These are phyloP conservation scores for Colletotrichum graminicola DNA, from an alignment of 2,329 filamentous ascomycete genomes.

Conservation along the genomic window DNA sequence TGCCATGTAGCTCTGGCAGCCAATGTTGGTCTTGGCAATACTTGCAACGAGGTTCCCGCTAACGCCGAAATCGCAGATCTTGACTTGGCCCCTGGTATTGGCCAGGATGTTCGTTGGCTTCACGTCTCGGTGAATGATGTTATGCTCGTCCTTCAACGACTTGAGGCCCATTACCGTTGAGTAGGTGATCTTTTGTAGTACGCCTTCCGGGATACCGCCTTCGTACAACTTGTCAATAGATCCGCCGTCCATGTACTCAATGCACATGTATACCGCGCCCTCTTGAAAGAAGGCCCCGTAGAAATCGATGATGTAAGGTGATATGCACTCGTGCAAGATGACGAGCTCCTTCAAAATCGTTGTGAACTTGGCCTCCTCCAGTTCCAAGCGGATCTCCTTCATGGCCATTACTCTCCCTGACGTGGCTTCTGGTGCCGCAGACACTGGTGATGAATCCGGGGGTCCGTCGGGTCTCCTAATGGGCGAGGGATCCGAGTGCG, in stretches of 20 bases:
- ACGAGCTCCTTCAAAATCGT: constrained; percentile 98
- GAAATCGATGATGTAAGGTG: constrained; percentile 97
- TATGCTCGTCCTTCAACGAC: constrained; percentile 95
- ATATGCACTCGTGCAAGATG: constrained; percentile 93
- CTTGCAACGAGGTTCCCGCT: constrained; percentile 96
- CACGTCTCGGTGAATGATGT: constrained; percentile 98
- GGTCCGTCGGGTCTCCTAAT: constrained; percentile 48
- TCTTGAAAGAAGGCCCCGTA: constrained; percentile 99
- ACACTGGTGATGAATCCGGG: constrained; percentile 46
- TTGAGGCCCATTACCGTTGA: constrained; percentile 93
- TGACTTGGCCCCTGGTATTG: constrained; percentile 91
- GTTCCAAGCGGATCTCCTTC: constrained; percentile 96
- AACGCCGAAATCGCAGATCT: constrained; percentile 98
- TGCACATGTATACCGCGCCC: constrained; percentile 98
- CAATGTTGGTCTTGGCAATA: constrained; percentile 98
- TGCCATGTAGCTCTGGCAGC: constrained; percentile 99
- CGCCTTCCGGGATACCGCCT: constrained; percentile 88
- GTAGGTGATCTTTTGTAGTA: constrained; percentile 90
- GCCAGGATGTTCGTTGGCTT: constrained; percentile 99
- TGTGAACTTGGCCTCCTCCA: constrained; percentile 96
- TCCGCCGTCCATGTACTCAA: constrained; percentile 99
- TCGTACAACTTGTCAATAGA: constrained; percentile 96
- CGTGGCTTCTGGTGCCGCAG: constrained; percentile 54
- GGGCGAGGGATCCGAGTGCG: constrained; percentile 53
- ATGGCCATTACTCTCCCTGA: constrained; percentile 95